A percentile compares a stretch with the other conserved stretches of the same genome.
Evolutionary conservation across 2,329 filamentous ascomycete genomes (phyloP).

Genomic region (Aplosporella prunicola): DNA sequence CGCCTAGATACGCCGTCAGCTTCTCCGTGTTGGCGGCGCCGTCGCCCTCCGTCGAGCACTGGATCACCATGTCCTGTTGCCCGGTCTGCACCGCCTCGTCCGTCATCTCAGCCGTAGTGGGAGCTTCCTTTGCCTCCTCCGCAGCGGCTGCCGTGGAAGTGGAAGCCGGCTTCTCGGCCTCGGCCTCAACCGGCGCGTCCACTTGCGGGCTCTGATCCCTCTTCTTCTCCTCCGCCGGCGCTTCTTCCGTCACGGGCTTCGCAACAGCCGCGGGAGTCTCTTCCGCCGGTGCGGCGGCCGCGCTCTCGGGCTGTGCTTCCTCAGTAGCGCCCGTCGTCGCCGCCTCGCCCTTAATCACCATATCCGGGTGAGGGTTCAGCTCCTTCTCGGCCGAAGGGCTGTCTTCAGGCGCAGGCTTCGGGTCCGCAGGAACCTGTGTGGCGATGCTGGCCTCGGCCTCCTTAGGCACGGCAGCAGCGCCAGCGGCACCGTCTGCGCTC

Average conservation of each 20-base stretch:
- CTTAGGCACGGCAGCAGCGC: not conserved
- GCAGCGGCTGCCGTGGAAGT: too few species aligned
- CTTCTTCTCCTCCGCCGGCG: slow-evolving; percentile 1
- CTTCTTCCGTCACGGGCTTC: too few species aligned
- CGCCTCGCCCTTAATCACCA: not conserved
- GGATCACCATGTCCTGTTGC: slow-evolving; percentile 15
- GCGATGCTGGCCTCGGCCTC: slow-evolving; percentile 1
- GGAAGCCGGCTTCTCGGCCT: not conserved
- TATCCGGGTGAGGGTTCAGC: not conserved
- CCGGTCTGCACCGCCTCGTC: slow-evolving; percentile 18
- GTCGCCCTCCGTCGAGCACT: slow-evolving; percentile 4
- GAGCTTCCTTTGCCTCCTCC: slow-evolving; percentile 2
- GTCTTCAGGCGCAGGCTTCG: slow-evolving; percentile 6
- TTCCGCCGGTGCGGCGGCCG: too few species aligned
- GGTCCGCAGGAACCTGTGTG: slow-evolving; percentile 8
- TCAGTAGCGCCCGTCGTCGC: too few species aligned
- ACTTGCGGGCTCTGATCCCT: too few species aligned
- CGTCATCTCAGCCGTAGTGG: slow-evolving; percentile 7
- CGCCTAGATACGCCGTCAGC: slow-evolving; percentile 21
- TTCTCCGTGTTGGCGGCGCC: too few species aligned
- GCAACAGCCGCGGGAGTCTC: too few species aligned
- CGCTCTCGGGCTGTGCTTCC: too few species aligned
- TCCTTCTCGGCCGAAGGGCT: not conserved
- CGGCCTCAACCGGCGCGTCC: too few species aligned
- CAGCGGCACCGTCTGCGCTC: not conserved